phyloP scores from a whole-genome alignment of 441 rosid species.

The Populus hybrid region DNA sequence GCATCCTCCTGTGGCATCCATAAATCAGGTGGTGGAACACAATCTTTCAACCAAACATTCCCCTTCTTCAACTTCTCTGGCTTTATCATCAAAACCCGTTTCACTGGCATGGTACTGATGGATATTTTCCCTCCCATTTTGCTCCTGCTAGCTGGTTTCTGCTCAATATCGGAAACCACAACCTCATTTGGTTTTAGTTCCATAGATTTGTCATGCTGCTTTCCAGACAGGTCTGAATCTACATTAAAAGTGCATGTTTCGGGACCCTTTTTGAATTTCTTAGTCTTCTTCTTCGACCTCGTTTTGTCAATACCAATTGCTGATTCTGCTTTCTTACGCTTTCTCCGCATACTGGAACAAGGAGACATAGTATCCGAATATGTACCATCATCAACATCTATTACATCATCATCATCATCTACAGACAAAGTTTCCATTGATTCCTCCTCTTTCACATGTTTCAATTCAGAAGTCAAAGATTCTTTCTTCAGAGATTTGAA shows the following conservation, averaged over 20 bases:
- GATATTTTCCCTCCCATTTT: conserved; percentile 78
- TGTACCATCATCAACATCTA: conserved; percentile 32
- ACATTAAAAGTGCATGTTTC: conserved; percentile 38
- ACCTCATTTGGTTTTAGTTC: conserved; percentile 39
- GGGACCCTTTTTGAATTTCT: conserved; percentile 60
- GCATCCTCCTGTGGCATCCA: conserved; percentile 99
- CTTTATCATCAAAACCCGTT: conserved; percentile 78
- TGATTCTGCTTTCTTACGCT: conserved; percentile 65
- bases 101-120: conserved; percentile 79
- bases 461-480: conserved; percentile 66
- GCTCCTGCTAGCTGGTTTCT: conserved; percentile 59
- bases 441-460: conserved; percentile 54
- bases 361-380: conserved; percentile 52
- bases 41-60: conserved; percentile 92
- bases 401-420: conserved; percentile 48
- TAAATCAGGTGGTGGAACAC: conserved; percentile 87
- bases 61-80: conserved; percentile 93
- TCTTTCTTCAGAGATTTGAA: conserved; percentile 92
- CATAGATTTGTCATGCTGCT: conserved; percentile 42
- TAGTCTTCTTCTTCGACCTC: conserved; percentile 69
- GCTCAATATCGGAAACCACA: conserved; percentile 57
- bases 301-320: conserved; percentile 45
- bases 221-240: conserved; percentile 38
- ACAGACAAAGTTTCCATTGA: conserved; percentile 48
- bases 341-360: conserved; percentile 45